A percentile compares a stretch with the other conserved stretches of the same genome.
phyloP scores from a whole-genome alignment of 768 basidiomycete species.

The Saitozyma podzolica region DNA sequence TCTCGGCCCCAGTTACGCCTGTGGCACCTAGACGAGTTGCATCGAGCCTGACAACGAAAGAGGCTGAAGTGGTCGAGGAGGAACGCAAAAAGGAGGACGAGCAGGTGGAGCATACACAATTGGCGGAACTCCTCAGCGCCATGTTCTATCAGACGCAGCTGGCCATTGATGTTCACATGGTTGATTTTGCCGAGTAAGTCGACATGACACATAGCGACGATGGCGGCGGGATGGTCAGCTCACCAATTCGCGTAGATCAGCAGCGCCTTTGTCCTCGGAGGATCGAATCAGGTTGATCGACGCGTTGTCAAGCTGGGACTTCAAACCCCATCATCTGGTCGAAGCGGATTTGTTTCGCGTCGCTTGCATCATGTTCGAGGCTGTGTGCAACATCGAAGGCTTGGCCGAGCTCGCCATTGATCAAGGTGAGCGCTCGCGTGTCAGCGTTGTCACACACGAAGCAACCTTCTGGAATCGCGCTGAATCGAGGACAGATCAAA shows the following conservation, averaged over 20 bases:
- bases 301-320: constrained; percentile 77
- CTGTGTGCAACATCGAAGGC: constrained; percentile 74
- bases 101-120: constrained; percentile 47
- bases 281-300: constrained; percentile 65
- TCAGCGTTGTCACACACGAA: constrained; percentile 11
- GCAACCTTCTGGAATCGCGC: too few relatives aligned
- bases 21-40: not conserved
- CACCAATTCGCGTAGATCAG: constrained; percentile 4
- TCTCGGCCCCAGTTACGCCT: not conserved
- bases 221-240: not conserved
- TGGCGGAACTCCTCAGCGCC: constrained; percentile 78
- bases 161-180: constrained; percentile 58
- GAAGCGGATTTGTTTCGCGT: constrained; percentile 80
- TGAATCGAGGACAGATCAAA: constrained; percentile 59
- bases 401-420: constrained; percentile 51
- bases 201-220: not conserved
- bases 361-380: constrained; percentile 82
- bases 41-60: too few relatives aligned
- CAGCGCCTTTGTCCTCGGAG: constrained; percentile 57
- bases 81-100: constrained; percentile 2
- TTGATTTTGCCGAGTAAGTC: constrained; percentile 44
- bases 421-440: constrained; percentile 58
- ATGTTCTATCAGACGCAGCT: constrained; percentile 79
- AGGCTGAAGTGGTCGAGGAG: too few relatives aligned
- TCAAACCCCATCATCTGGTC: constrained; percentile 80